These are phyloP conservation scores for Leccinum ponderosum DNA, from an alignment of 1,284 basidiomycete species.

Conservation along the genomic window DNA sequence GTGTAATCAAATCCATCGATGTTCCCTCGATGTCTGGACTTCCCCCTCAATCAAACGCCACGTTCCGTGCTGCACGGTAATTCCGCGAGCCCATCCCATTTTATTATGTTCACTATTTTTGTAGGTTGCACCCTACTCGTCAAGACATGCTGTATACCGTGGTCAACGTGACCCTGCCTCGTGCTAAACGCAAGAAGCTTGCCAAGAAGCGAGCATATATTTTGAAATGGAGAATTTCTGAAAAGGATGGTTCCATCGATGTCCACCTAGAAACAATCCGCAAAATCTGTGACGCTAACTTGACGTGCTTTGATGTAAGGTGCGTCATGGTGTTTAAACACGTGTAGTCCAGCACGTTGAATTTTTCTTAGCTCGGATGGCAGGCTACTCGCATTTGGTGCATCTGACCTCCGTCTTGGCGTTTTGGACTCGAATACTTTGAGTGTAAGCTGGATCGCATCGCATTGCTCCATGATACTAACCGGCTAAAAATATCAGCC, in stretches of 20 bases:
- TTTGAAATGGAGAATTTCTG: constrained; percentile 62
- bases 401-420: constrained; percentile 85
- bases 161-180: constrained; percentile 68
- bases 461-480: not conserved
- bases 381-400: constrained; percentile 80
- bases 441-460: constrained; percentile 51
- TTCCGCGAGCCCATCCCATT: constrained; percentile 15
- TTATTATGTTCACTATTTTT: constrained; percentile 19
- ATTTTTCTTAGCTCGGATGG: constrained; percentile 67
- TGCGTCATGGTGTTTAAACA: constrained; percentile 31
- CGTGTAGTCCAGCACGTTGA: constrained; percentile 5
- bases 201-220: constrained; percentile 60
- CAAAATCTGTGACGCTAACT: constrained; percentile 73
- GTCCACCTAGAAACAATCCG: constrained; percentile 46
- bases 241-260: constrained; percentile 40
- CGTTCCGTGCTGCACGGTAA: constrained; percentile 77
- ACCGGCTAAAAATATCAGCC: constrained; percentile 54
- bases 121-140: constrained; percentile 62
- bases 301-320: constrained; percentile 90
- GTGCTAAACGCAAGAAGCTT: constrained; percentile 52
- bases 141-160: constrained; percentile 66
- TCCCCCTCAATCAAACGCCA: constrained; percentile 43
- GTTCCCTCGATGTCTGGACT: constrained; percentile 52
- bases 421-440: constrained; percentile 83
- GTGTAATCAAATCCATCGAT: constrained; percentile 52